Percentiles rank a stretch among this genome's conserved stretches.
phyloP scores from a whole-genome alignment of 306 rosid genomes.

The Quercus berberidifolia region DNA sequence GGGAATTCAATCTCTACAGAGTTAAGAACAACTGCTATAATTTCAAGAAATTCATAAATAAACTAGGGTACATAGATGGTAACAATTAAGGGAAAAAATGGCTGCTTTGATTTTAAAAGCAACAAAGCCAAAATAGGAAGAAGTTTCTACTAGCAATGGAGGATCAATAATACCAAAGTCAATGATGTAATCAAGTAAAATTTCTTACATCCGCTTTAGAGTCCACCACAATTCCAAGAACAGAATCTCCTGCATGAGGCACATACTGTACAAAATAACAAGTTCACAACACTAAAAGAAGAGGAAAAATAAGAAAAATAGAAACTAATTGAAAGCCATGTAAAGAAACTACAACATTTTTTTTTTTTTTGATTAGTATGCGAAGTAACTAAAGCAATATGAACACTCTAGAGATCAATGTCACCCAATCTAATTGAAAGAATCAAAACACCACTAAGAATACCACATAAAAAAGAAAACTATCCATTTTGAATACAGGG shows the following conservation, averaged over 20 bases:
- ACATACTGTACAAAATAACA: slow-evolving; percentile 59
- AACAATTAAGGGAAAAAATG: neutral
- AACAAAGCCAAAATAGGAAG: neutral
- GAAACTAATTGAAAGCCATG: neutral
- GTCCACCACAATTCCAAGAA: slow-evolving; percentile 87
- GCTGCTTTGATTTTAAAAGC: neutral
- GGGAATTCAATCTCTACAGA: neutral
- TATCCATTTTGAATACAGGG: neutral
- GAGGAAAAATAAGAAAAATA: neutral
- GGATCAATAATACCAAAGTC: neutral
- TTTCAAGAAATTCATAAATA: neutral
- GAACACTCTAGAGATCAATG: neutral
- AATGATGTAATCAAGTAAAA: slow-evolving; percentile 3
- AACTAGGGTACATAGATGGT: neutral
- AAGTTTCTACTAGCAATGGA: neutral
- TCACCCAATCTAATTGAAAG: neutral
- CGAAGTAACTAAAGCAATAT: neutral
- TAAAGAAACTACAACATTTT: neutral
- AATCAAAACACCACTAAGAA: neutral
- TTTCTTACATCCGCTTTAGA: slow-evolving; percentile 76
- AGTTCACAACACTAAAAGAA: slow-evolving; percentile 1
- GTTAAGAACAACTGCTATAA: neutral
- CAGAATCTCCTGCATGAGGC: slow-evolving; percentile 74
- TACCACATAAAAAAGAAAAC: no score
- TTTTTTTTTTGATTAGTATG: no score